A percentile compares a stretch with the other conserved stretches of the same genome.
Conservation (phyloP, 768 basidiomycete genomes). For the Boletus subcaerulescens region DNA sequence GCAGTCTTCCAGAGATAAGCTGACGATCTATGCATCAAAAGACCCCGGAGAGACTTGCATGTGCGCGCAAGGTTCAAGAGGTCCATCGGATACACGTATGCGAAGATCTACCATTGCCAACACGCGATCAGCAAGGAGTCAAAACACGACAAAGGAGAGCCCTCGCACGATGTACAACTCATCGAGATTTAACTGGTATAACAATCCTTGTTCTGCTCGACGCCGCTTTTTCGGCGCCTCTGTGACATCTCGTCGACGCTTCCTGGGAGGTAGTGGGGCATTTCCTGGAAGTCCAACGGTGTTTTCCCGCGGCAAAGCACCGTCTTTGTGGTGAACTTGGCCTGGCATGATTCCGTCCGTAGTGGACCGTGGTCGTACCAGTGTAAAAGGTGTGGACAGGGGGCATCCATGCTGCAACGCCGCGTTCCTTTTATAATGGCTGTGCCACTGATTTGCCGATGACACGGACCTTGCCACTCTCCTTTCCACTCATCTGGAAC, state of each 20-base stretch:
- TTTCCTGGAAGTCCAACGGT: background rate
- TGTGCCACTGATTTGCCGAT: conserved; percentile 1
- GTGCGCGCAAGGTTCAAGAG: conserved; percentile 39
- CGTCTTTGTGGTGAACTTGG: background rate
- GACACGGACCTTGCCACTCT: background rate
- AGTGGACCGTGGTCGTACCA: conserved; percentile 3
- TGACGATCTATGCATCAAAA: conserved; percentile 35
- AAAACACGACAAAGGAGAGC: background rate
- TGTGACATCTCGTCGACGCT: background rate
- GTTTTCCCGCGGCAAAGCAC: background rate
- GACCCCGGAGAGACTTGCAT: conserved; percentile 36
- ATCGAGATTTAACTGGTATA: conserved; percentile 19
- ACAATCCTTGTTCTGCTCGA: conserved; percentile 1
- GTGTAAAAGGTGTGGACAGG: conserved; percentile 20
- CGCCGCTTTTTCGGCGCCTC: conserved; percentile 7
- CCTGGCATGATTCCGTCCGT: background rate
- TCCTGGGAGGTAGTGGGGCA: background rate
- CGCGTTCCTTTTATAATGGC: conserved; percentile 15
- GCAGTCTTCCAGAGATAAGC: conserved; percentile 24
- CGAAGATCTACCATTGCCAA: conserved; percentile 34
- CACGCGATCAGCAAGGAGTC: background rate
- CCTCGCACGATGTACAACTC: conserved; percentile 19
- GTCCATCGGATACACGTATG: conserved; percentile 36
- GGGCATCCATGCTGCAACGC: conserved; percentile 5
- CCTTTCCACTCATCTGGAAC: background rate